Conservation (phyloP, 2,329 filamentous ascomycete genomes). For the Phialocephala sp. region DNA sequence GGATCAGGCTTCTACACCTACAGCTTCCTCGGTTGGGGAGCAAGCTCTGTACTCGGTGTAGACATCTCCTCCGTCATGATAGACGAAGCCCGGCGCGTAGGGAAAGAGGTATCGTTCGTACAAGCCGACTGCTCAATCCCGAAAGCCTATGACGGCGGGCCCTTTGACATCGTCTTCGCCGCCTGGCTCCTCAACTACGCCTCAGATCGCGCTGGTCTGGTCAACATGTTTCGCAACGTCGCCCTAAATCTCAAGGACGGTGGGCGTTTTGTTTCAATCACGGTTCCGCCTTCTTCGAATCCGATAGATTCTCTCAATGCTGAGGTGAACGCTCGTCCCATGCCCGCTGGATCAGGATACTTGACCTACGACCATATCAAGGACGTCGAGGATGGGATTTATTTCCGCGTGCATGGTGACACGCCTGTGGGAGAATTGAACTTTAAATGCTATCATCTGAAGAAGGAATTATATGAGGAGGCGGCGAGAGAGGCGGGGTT, state of each 20-base stretch:
- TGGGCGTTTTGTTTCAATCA: conserved; percentile 45
- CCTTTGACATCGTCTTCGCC: conserved; percentile 46
- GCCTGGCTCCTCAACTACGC: conserved; percentile 49
- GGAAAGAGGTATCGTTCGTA: conserved; percentile 28
- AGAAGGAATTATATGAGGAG: conserved; percentile 39
- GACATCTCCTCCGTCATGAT: conserved; percentile 47
- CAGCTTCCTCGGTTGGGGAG: conserved; percentile 45
- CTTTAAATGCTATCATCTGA: conserved; percentile 41
- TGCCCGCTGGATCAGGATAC: conserved; percentile 29
- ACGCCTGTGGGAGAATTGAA: conserved; percentile 33
- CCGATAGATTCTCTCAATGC: conserved; percentile 33
- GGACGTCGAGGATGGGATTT: conserved; percentile 36
- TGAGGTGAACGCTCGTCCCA: conserved; percentile 25
- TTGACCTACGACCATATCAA: conserved; percentile 23
- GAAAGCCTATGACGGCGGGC: conserved; percentile 31
- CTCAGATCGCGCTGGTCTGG: conserved; percentile 36
- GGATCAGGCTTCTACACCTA: conserved; percentile 46
- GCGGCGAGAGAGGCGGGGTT: conserved; percentile 42
- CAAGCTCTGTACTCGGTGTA: conserved; percentile 44
- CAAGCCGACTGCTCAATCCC: conserved; percentile 42
- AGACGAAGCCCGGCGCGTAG: conserved; percentile 32
- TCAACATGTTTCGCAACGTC: conserved; percentile 46
- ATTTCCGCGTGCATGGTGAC: conserved; percentile 26
- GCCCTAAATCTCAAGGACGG: conserved; percentile 44
- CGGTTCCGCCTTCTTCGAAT: conserved; percentile 34